Percentiles rank a stretch among this genome's conserved stretches.
Conservation (phyloP, 2,329 filamentous ascomycete genomes). For the Drechslera avenae region DNA sequence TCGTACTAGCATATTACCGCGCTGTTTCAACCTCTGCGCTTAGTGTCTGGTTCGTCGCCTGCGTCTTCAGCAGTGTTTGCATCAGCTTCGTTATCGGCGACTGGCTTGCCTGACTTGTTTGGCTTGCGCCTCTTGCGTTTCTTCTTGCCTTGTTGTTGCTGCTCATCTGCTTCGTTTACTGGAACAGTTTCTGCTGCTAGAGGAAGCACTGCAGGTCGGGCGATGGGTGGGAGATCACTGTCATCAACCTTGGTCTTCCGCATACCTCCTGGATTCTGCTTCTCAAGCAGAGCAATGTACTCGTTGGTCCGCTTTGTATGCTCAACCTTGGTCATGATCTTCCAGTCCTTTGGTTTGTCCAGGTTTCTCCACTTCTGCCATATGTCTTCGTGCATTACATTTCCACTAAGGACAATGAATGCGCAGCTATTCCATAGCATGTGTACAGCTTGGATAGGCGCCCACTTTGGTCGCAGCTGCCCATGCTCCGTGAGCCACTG, state of each 20-base stretch:
- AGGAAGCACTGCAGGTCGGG: constrained; percentile 25
- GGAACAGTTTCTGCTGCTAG: constrained; percentile 6
- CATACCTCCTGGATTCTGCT: constrained; percentile 28
- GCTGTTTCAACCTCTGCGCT: constrained; percentile 23
- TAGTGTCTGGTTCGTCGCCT: constrained; percentile 19
- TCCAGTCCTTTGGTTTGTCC: constrained; percentile 40
- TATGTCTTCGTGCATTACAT: constrained; percentile 35
- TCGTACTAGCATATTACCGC: background rate
- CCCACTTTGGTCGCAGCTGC: constrained; percentile 37
- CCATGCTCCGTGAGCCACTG: constrained; percentile 40
- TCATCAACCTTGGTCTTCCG: constrained; percentile 10
- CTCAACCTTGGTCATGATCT: constrained; percentile 44
- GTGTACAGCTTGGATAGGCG: constrained; percentile 43
- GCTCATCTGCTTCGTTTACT: constrained; percentile 2
- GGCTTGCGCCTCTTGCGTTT: constrained; percentile 32
- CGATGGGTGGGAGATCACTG: constrained; percentile 23
- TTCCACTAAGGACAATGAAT: constrained; percentile 43
- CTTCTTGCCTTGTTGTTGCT: constrained; percentile 20
- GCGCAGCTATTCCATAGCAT: constrained; percentile 42
- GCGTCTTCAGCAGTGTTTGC: constrained; percentile 5
- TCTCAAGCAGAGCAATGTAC: constrained; percentile 34
- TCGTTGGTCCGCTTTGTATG: constrained; percentile 40
- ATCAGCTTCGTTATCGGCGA: constrained; percentile 12
- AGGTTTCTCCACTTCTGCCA: constrained; percentile 40
- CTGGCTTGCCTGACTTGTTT: constrained; percentile 9